phyloP scores from a whole-genome alignment of 106 monocot genomes.

The Allium sativum region DNA sequence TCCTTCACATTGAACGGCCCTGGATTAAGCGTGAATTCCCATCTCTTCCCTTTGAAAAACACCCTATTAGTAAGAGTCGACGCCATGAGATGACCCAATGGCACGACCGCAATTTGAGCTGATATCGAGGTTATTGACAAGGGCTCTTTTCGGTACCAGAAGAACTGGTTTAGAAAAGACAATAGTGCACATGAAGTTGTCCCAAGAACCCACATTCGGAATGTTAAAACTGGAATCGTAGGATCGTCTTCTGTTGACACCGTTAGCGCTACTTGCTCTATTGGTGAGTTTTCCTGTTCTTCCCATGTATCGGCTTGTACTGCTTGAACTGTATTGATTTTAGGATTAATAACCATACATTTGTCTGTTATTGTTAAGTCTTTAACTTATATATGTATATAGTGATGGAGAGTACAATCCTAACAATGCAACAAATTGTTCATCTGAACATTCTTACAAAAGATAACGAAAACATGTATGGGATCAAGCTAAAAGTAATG shows the following conservation, averaged over 20 bases:
- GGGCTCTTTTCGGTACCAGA: slow-evolving; percentile 56
- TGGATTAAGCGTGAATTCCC: slow-evolving; percentile 63
- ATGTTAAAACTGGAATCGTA: slow-evolving; percentile 29
- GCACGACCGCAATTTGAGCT: slow-evolving; percentile 60
- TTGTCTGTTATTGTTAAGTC: too few relatives aligned
- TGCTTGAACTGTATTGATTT: too few relatives aligned
- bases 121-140: slow-evolving; percentile 45
- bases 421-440: too few relatives aligned
- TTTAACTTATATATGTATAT: too few relatives aligned
- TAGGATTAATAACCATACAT: too few relatives aligned
- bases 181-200: slow-evolving; percentile 34
- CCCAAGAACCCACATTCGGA: slow-evolving; percentile 55
- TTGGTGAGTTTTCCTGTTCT: slow-evolving; percentile 24
- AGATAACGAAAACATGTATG: too few relatives aligned
- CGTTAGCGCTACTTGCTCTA: slow-evolving; percentile 54
- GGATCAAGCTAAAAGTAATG: too few relatives aligned
- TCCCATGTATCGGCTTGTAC: too few relatives aligned
- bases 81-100: slow-evolving; percentile 49
- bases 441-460: too few relatives aligned
- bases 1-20: slow-evolving; percentile 71
- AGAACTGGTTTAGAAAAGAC: slow-evolving; percentile 63
- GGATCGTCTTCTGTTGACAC: slow-evolving; percentile 40
- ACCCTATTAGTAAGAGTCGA: slow-evolving; percentile 14
- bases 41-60: slow-evolving; percentile 29
- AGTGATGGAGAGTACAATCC: too few relatives aligned